Base-by-base conservation (phyloP, 345 rosid genomes). In the Noccaea caerulescens region DNA sequence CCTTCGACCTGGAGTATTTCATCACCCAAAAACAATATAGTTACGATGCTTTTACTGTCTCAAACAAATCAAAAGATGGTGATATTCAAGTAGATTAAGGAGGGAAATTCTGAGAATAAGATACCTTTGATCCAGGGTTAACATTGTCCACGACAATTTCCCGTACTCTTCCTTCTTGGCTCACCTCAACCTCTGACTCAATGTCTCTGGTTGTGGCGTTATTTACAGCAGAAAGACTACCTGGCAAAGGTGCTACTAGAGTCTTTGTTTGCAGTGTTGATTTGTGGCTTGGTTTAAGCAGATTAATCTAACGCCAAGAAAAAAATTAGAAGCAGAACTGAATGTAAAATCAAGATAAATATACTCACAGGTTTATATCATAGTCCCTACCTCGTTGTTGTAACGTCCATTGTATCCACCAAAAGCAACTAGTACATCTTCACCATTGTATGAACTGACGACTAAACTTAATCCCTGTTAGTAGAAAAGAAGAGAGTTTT, bases 361-460 rank as follows among this genome's bases (percentile, higher is more conserved):
- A 46, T 53, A 68, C 36, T 45, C 32, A 30, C 47, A 56, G 42
- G 53, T 14, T 34, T 16, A 56, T 74, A 64, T 33, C 46, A 72
- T 14, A 54, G 59, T 12, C 60, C 59, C 16, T 80, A 95, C 99
- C 89, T 90, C 98, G 68, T 76, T 92, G 86, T 84, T 95, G 76
- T 88, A 95, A 61, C 80, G 99, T 20, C 99, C 99, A 78, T 95
- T 87, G 72, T 95, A 95, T 72, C 98, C 99, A 69, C 99, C 99
- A 79, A 92, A 95, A 53, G 97, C 83, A 63, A 92, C 78, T n/a
- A 92, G 82, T 57, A 92, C 79, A 83, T 95, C 97, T 79, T 92
- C 97, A 27, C 97, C 96, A 63, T 64, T 81, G 57, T 77, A 82
- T 65, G 97, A 84, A 76, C 94, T 86, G 27, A 92, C 88, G 25